Evolutionary conservation across 2,329 filamentous ascomycete species (phyloP).

Genomic region (Ascochyta clinopodiicola): DNA sequence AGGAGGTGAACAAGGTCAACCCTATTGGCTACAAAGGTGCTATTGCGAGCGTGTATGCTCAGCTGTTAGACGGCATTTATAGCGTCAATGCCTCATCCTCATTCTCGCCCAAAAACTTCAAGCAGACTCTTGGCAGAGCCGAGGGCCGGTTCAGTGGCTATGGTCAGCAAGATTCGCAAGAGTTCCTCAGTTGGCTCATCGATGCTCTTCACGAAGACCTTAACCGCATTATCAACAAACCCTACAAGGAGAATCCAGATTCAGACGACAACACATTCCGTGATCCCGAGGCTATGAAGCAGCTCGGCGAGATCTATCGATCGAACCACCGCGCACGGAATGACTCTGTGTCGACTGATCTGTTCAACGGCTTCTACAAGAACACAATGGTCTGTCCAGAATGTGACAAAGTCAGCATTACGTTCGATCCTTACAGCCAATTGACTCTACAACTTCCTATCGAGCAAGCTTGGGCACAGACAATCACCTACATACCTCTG

Average conservation of each 20-base stretch:
- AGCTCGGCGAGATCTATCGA: conserved; percentile 88
- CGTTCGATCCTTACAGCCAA: conserved; percentile 97
- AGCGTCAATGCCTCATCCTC: conserved; percentile 69
- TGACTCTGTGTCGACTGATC: conserved; percentile 91
- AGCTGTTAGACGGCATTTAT: conserved; percentile 79
- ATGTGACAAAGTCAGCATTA: conserved; percentile 96
- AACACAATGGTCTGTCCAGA: conserved; percentile 91
- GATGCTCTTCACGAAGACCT: conserved; percentile 95
- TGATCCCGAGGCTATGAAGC: conserved; percentile 77
- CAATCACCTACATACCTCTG: conserved; percentile 78
- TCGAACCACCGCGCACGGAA: conserved; percentile 91
- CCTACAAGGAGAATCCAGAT: conserved; percentile 96
- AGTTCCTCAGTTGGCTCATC: conserved; percentile 92
- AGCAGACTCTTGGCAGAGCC: conserved; percentile 78
- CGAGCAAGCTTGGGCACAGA: conserved; percentile 79
- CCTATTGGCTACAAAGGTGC: conserved; percentile 83
- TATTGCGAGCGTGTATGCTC: conserved; percentile 84
- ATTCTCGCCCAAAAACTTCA: conserved; percentile 81
- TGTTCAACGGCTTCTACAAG: conserved; percentile 98
- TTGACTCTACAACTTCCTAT: conserved; percentile 89
- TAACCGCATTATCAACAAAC: conserved; percentile 92
- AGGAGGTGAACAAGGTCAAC: conserved; percentile 85
- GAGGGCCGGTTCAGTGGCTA: conserved; percentile 90
- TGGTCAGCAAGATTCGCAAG: conserved; percentile 95
- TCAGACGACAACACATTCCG: conserved; percentile 96